A percentile compares a stretch with the other conserved stretches of the same genome.
phyloP scores from a whole-genome alignment of 371 early-diverging fungal genomes.

The Mucor plumbeus region DNA sequence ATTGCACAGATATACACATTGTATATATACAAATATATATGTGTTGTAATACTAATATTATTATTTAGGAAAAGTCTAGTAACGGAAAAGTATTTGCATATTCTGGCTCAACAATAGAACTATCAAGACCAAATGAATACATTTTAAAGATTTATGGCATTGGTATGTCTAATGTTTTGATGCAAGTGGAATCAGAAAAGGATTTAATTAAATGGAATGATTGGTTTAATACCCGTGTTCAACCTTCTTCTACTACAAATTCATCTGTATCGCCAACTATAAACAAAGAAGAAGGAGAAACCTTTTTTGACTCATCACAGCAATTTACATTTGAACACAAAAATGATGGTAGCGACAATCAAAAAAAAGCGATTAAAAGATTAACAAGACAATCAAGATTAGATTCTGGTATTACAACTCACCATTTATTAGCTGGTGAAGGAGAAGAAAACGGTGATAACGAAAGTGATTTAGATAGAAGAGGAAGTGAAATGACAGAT shows the following conservation, averaged over 20 bases:
- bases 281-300: not conserved
- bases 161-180: slow-evolving; percentile 42
- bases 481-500: slow-evolving; percentile 25
- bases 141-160: slow-evolving; percentile 52
- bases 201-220: slow-evolving; percentile 51
- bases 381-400: slow-evolving; percentile 4
- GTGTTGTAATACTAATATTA: not conserved
- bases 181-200: slow-evolving; percentile 56
- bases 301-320: not conserved
- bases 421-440: slow-evolving; percentile 12
- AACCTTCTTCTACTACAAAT: not conserved
- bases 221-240: slow-evolving; percentile 35
- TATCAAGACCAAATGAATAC: slow-evolving; percentile 39
- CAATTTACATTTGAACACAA: not conserved
- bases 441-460: not conserved
- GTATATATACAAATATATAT: not conserved
- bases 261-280: not conserved
- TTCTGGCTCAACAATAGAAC: slow-evolving; percentile 43
- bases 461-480: slow-evolving; percentile 4
- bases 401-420: slow-evolving; percentile 26
- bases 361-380: not conserved
- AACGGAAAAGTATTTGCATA: slow-evolving; percentile 53
- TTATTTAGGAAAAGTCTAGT: slow-evolving; percentile 44
- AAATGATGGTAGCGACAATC: not conserved
- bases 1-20: not conserved